phyloP scores from a whole-genome alignment of 345 rosid genomes.

The Hibiscus tridactylites region DNA sequence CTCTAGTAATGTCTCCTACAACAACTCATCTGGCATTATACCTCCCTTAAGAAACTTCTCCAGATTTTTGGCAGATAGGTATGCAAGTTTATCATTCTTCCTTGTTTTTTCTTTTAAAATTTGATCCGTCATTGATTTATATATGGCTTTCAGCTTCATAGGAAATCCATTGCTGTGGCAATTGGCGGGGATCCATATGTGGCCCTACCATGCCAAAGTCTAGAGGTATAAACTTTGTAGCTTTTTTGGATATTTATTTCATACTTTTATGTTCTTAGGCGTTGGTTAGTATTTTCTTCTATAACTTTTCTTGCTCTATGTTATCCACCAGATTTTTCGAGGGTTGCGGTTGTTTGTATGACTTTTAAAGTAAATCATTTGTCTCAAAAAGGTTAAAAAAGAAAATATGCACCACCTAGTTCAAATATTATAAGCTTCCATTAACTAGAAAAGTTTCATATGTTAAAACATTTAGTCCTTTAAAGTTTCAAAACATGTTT shows the following conservation, averaged over 20 bases:
- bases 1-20: conserved; percentile 72
- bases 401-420: too few relatives aligned
- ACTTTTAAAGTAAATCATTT: too few relatives aligned
- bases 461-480: too few relatives aligned
- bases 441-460: not conserved
- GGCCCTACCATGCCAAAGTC: conserved; percentile 40
- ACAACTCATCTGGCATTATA: conserved; percentile 70
- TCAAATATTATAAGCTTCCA: too few relatives aligned
- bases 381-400: too few relatives aligned
- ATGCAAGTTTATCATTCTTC: not conserved
- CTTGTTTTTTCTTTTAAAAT: not conserved
- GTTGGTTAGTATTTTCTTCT: not conserved
- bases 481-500: not conserved
- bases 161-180: conserved; percentile 83
- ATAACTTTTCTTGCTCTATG: not conserved
- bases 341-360: conserved; percentile 53
- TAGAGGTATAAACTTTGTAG: conserved; percentile 30
- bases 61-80: conserved; percentile 11
- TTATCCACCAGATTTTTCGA: conserved; percentile 40
- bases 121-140: not conserved
- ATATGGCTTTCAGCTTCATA: conserved; percentile 37
- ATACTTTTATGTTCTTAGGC: not conserved
- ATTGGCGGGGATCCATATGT: conserved; percentile 79
- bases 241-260: not conserved
- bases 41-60: conserved; percentile 60